A percentile compares a stretch with the other conserved stretches of the same genome.
Conservation (phyloP, 495 filamentous ascomycete species). For the Penicillium diatomitis region DNA sequence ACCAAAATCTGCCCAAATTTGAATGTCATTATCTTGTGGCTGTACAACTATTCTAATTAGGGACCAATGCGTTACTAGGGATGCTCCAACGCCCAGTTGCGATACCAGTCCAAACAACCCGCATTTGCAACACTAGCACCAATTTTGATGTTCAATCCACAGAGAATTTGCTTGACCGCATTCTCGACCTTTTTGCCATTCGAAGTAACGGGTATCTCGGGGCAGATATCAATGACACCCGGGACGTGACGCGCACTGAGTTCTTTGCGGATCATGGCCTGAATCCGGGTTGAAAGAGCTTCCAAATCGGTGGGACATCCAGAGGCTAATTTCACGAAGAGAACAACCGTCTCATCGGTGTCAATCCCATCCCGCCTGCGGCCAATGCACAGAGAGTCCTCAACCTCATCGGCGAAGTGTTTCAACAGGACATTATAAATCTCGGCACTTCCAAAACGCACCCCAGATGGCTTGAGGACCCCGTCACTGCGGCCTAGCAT, state of each 20-base stretch:
- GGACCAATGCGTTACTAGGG: conserved; percentile 10
- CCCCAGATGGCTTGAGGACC: conserved; percentile 78
- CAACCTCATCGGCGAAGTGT: conserved; percentile 66
- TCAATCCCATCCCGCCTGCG: conserved; percentile 58
- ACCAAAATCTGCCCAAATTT: not conserved
- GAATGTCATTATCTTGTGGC: not conserved
- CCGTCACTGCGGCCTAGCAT: conserved; percentile 90
- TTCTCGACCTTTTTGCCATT: conserved; percentile 96
- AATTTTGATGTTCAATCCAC: conserved; percentile 73
- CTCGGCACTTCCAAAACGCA: conserved; percentile 81
- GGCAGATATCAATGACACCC: conserved; percentile 64
- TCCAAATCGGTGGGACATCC: conserved; percentile 12
- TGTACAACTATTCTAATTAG: not conserved
- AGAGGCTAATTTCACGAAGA: conserved; percentile 68
- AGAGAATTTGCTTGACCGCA: conserved; percentile 89
- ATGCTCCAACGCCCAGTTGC: conserved; percentile 52
- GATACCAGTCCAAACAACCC: conserved; percentile 77
- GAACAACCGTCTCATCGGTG: conserved; percentile 71
- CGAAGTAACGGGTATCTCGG: conserved; percentile 76
- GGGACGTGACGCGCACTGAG: conserved; percentile 83
- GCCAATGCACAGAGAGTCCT: conserved; percentile 80
- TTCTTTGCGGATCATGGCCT: conserved; percentile 55
- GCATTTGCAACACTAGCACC: conserved; percentile 80
- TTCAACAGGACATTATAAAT: conserved; percentile 86
- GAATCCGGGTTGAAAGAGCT: conserved; percentile 50